Percentiles rank a stretch among this genome's conserved stretches.
Conservation (phyloP, 164 flowering plant genomes). For the Sedum album region DNA sequence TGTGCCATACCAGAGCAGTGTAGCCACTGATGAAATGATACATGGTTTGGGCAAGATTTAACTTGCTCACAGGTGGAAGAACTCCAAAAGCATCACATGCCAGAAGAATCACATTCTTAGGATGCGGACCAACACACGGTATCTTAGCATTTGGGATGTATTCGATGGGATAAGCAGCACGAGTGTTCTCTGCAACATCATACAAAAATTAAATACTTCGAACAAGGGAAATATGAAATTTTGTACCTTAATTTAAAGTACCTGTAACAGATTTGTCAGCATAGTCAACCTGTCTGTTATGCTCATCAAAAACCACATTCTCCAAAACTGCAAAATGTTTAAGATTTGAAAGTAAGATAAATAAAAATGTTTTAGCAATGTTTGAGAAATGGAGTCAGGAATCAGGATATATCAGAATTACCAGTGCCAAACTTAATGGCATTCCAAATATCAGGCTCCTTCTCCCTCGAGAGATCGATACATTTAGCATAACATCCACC, state of each 20-base stretch:
- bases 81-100: slow-evolving; percentile 99
- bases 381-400: not conserved
- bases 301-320: slow-evolving; percentile 95
- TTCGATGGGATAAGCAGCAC: slow-evolving; percentile 97
- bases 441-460: slow-evolving; percentile 95
- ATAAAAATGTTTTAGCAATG: not conserved
- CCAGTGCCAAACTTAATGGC: slow-evolving; percentile 98
- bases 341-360: not conserved
- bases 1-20: slow-evolving; percentile 98
- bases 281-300: slow-evolving; percentile 78
- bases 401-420: slow-evolving; percentile 14
- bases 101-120: slow-evolving; percentile 86
- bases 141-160: slow-evolving; percentile 92
- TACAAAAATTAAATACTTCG: not conserved
- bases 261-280: slow-evolving; percentile 92
- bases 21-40: slow-evolving; percentile 99
- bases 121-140: slow-evolving; percentile 96
- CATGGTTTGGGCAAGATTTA: slow-evolving; percentile 92
- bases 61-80: slow-evolving; percentile 97
- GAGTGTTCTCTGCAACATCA: slow-evolving; percentile 68
- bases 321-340: slow-evolving; percentile 64
- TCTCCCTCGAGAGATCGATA: slow-evolving; percentile 75
- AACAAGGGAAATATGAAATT: not conserved
- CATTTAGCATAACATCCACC: slow-evolving; percentile 99
- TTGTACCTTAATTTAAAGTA: slow-evolving; percentile 13